Evolutionary conservation across 495 filamentous ascomycete species (phyloP).

Genomic region (Letharia lupina): DNA sequence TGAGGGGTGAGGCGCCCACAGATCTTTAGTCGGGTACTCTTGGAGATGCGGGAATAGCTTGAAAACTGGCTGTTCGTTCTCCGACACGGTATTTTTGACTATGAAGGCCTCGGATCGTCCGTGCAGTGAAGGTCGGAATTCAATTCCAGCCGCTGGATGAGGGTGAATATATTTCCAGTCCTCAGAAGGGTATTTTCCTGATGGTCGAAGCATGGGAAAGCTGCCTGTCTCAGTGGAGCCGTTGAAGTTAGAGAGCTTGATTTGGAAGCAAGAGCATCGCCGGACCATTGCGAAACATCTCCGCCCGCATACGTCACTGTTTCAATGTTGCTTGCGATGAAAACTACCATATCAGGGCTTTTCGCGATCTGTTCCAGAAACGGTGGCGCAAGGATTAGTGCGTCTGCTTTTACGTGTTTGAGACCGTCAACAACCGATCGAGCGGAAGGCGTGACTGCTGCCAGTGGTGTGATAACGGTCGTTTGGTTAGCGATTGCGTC

Average conservation of each 20-base stretch:
- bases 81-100: constrained; percentile 34
- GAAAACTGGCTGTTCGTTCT: constrained; percentile 42
- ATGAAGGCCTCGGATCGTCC: constrained; percentile 43
- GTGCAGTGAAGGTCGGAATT: constrained; percentile 31
- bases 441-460: background rate
- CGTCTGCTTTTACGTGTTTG: constrained; percentile 16
- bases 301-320: constrained; percentile 30
- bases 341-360: constrained; percentile 24
- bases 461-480: background rate
- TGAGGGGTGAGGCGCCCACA: constrained; percentile 36
- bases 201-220: constrained; percentile 10
- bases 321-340: constrained; percentile 27
- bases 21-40: constrained; percentile 49
- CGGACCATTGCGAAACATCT: constrained; percentile 26
- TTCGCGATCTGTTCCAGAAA: constrained; percentile 31
- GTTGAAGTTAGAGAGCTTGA: constrained; percentile 26
- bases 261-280: constrained; percentile 29
- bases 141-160: constrained; percentile 21
- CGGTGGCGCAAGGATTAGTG: constrained; percentile 28
- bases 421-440: background rate
- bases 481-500: background rate
- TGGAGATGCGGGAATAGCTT: constrained; percentile 43
- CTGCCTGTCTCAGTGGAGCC: constrained; percentile 35
- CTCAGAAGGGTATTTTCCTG: background rate
- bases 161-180: background rate